Evolutionary conservation across 2,329 filamentous ascomycete species (phyloP).

Genomic region (Aspergillus udagawae): DNA sequence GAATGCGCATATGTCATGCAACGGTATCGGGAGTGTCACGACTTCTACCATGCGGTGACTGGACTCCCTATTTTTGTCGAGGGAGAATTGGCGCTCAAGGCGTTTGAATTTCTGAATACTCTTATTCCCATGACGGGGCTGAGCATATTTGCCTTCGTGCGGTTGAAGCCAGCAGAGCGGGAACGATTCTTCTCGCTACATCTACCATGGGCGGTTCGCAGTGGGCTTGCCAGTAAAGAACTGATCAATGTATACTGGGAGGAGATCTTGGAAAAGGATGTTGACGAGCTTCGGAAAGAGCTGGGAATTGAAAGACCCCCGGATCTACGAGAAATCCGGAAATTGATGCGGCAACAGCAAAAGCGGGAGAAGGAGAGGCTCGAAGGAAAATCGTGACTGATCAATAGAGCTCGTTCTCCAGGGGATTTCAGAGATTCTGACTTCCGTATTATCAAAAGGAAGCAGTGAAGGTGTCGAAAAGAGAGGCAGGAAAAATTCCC

Average conservation of each 20-base stretch:
- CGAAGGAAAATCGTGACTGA: conserved; percentile 14
- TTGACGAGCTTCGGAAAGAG: conserved; percentile 67
- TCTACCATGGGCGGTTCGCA: conserved; percentile 84
- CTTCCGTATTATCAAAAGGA: background rate
- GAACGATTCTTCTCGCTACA: conserved; percentile 62
- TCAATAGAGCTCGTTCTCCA: background rate
- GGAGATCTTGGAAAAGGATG: conserved; percentile 81
- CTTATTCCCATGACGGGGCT: conserved; percentile 91
- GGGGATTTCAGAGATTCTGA: conserved; percentile 6
- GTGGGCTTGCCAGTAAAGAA: conserved; percentile 71
- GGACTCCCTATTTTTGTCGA: conserved; percentile 89
- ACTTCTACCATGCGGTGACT: conserved; percentile 95
- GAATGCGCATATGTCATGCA: conserved; percentile 99
- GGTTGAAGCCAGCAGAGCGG: conserved; percentile 61
- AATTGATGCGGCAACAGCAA: conserved; percentile 63
- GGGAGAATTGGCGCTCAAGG: conserved; percentile 95
- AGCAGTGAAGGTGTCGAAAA: background rate
- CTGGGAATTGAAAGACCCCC: conserved; percentile 85
- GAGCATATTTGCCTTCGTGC: conserved; percentile 67
- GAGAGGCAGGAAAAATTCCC: background rate
- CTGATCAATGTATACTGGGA: conserved; percentile 98
- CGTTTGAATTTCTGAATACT: conserved; percentile 95
- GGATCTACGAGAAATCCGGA: conserved; percentile 75
- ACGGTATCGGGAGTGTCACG: conserved; percentile 93
- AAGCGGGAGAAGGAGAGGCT: conserved; percentile 57